These are phyloP conservation scores for Cryptococcus depauperatus DNA, from an alignment of 1,284 basidiomycete species.

Conservation along the genomic window DNA sequence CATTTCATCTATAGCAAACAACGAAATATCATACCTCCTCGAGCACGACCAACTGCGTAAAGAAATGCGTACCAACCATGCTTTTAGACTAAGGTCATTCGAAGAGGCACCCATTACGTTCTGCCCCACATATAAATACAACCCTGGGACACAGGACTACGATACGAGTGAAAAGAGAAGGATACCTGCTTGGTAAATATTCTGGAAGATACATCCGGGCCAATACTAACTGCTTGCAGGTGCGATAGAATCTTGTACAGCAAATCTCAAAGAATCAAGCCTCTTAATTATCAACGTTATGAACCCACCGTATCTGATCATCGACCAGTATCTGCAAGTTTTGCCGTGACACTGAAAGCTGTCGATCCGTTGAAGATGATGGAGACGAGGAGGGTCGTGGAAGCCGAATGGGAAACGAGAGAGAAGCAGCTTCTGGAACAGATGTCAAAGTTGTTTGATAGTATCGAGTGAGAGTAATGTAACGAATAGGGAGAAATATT, in stretches of 20 bases:
- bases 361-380: slow-evolving; percentile 56
- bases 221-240: slow-evolving; percentile 12
- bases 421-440: slow-evolving; percentile 51
- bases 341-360: slow-evolving; percentile 63
- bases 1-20: slow-evolving; percentile 57
- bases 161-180: slow-evolving; percentile 83
- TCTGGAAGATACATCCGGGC: not conserved
- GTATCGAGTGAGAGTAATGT: not conserved
- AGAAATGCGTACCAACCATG: slow-evolving; percentile 76
- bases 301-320: slow-evolving; percentile 80
- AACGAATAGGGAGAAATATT: no score
- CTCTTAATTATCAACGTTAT: slow-evolving; percentile 65
- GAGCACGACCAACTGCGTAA: slow-evolving; percentile 81
- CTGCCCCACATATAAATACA: slow-evolving; percentile 93
- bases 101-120: slow-evolving; percentile 73
- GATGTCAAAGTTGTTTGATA: slow-evolving; percentile 9
- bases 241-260: slow-evolving; percentile 85
- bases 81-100: slow-evolving; percentile 76
- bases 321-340: slow-evolving; percentile 73
- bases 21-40: slow-evolving; percentile 59
- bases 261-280: slow-evolving; percentile 56
- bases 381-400: slow-evolving; percentile 52
- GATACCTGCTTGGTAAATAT: slow-evolving; percentile 67
- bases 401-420: slow-evolving; percentile 54
- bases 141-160: slow-evolving; percentile 65